Base-by-base conservation (phyloP, 176 grass and related monocot species). In the Aegilops tauschii region DNA sequence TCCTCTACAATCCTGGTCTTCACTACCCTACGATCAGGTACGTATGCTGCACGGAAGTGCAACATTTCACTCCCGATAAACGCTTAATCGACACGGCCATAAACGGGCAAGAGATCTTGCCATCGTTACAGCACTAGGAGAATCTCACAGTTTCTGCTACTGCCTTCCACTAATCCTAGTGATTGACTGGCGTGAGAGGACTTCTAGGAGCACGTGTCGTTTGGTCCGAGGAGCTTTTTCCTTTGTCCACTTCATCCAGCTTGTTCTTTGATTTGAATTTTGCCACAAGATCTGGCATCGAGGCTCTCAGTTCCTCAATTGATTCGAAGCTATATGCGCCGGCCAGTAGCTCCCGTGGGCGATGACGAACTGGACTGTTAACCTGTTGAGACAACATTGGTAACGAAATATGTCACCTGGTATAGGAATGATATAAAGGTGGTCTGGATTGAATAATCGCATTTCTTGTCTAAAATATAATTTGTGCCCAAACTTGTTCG, bases 141-240 rank as follows among this genome's bases (percentile, higher is more conserved):
- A 14, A 61, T 45, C 44, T 31, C n/a, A 39, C 71, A 72, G 18
- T 32, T 54, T 54, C 42, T 30, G 4, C 5, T 40, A 64, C 4
- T 20, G 5, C 21, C 17, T 76, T 61, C 81, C 82, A 78, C 70
- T 72, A 4, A 74, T 76, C 30, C 7, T 86, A 80, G 44, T 85
- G 39, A 82, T 98, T 98, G 58, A 98, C 77, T 47, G 90, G 85
- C 65, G 83, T 84, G 32, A 95, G 83, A 87, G 95, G 95, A 77
- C 91, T 95, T 89, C 95, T 93, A 63, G 93, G 80, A 68, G 82
- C 79, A 42, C 49, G 80, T n/a, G 18, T 59, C 64, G 32, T 75
- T 71, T 52, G 81, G 52, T 90, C 91, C 25, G 78, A 56, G 21
- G 30, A 73, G 29, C 81, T 70, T 69, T 90, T 92, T 47, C 76